Percentiles rank a stretch among this genome's conserved stretches.
phyloP scores from a whole-genome alignment of 768 basidiomycete genomes.

The Mycena galopus region DNA sequence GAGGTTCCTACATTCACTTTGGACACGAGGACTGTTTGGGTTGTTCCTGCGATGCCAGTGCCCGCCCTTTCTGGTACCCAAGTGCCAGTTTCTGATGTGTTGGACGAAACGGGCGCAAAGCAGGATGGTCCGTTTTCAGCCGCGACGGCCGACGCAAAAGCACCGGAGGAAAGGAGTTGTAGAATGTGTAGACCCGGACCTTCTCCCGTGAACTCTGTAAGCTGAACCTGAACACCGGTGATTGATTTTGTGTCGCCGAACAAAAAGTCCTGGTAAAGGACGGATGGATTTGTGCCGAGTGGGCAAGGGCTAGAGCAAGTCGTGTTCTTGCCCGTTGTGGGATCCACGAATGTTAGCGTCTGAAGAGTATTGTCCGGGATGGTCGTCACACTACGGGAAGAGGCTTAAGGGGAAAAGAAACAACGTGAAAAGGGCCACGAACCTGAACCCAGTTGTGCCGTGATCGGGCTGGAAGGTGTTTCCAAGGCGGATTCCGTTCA shows the following conservation, averaged over 20 bases:
- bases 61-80: conserved; percentile 77
- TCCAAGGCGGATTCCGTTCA: conserved; percentile 87
- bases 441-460: conserved; percentile 93
- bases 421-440: conserved; percentile 39
- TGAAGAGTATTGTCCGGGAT: conserved; percentile 91
- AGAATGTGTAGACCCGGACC: conserved; percentile 89
- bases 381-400: conserved; percentile 75
- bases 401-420: conserved; percentile 28
- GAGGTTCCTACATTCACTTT: conserved; percentile 74
- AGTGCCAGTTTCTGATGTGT: conserved; percentile 71
- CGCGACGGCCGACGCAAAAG: conserved; percentile 83
- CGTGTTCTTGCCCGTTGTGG: conserved; percentile 75
- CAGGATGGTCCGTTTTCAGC: conserved; percentile 76
- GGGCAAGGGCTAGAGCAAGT: conserved; percentile 88
- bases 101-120: conserved; percentile 82
- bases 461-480: conserved; percentile 89
- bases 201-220: conserved; percentile 80
- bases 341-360: conserved; percentile 83
- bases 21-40: conserved; percentile 79
- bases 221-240: conserved; percentile 90
- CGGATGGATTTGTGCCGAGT: conserved; percentile 77
- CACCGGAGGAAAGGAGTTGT: conserved; percentile 93
- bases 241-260: conserved; percentile 75
- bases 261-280: conserved; percentile 95
- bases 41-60: conserved; percentile 86